A percentile compares a stretch with the other conserved stretches of the same genome.
These are phyloP conservation scores for Chrysanthemum makinoi DNA, from an alignment of 129 eudicot genomes.

Conservation along the genomic window DNA sequence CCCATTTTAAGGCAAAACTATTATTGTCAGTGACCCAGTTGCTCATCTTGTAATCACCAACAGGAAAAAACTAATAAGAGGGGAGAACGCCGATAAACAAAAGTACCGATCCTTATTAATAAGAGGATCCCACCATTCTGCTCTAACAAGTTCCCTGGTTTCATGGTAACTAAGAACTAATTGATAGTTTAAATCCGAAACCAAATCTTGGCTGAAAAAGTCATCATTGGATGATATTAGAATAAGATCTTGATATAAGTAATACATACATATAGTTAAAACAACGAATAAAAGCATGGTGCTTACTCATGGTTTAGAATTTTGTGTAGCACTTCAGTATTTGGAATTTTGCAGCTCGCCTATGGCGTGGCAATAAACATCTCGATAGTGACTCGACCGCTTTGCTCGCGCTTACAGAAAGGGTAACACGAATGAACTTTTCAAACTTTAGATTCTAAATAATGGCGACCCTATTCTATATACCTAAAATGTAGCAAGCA, in stretches of 20 bases:
- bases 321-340: slow-evolving; percentile 32
- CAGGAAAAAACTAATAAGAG: too few species aligned
- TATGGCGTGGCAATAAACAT: too few species aligned
- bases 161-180: slow-evolving; percentile 42
- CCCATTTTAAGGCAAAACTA: too few species aligned
- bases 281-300: neutral
- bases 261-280: neutral
- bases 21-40: too few species aligned
- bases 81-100: neutral
- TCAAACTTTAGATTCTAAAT: too few species aligned
- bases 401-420: too few species aligned
- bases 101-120: slow-evolving; percentile 49
- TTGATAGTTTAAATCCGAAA: slow-evolving; percentile 47
- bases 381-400: too few species aligned
- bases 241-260: neutral
- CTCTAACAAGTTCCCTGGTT: slow-evolving; percentile 37
- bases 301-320: slow-evolving; percentile 55
- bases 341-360: slow-evolving; percentile 9
- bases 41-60: too few species aligned
- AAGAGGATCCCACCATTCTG: slow-evolving; percentile 45
- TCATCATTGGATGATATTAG: neutral
- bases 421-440: too few species aligned
- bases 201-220: slow-evolving; percentile 36
- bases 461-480: too few species aligned
- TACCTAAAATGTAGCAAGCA: too few species aligned